Base-by-base conservation (phyloP, 257 asterid species). In the Petrea volubilis region DNA sequence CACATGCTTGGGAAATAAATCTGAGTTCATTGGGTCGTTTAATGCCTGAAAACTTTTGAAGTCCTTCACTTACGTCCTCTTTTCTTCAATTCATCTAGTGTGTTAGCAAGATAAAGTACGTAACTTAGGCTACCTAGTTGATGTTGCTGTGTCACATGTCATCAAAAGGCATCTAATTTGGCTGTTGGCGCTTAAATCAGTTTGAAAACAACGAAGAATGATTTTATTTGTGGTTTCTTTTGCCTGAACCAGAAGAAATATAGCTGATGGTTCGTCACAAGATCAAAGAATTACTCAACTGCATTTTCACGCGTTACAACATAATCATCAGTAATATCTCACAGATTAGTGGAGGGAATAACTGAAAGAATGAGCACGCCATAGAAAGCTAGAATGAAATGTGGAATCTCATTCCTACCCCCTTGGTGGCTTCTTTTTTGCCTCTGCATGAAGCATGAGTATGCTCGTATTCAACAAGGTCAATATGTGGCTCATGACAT, bases 221-320 rank as follows among this genome's bases (percentile, higher is more conserved):
- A 68, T 21, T 60, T 36, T 15, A 28, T 43, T 14, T 50, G 0
- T 41, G 33, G 36, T 47, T 63, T 34, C 55, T 50, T 11, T 78
- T 46, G 38, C 46, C 50, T 46, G 58, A 72, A 73, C 60, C 44
- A 36, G 68, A 79, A 52, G 9, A 47, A 34, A 60, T 43, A 23
- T 18, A 4, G 50, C 61, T 36, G 40, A 25, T 52, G 24, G 41
- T 64, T 33, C 41, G n/a, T 36, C 38, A 25, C 36, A 62, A 60
- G 51, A 31, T 53, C 21, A 20, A 11, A 47, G 34, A 9, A 56
- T 38, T 63, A 63, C 15, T 4, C 72, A 43, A 17, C 47, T 62
- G 47, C 46, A 15, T 53, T 25, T 27, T 63, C 40, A 55, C 47
- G 36, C 18, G 36, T 59, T 34, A 71, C 46, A 40, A 6, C 21